Evolutionary conservation across 2,329 filamentous ascomycete genomes (phyloP).

Genomic region (Penicillium sp.): DNA sequence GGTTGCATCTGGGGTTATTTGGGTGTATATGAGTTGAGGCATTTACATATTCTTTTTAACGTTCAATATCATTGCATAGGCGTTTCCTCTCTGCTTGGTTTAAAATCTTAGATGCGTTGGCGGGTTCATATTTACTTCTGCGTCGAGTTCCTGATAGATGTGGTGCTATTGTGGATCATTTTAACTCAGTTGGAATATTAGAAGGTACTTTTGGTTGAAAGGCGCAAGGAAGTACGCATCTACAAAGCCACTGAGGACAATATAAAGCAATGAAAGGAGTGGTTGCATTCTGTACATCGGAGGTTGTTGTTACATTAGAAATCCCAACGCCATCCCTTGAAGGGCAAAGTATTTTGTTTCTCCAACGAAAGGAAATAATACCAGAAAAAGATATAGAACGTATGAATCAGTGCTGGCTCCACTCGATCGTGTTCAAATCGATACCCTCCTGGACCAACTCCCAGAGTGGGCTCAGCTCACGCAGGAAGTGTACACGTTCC

Average conservation of each 20-base stretch:
- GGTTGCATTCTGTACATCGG: conserved; percentile 26
- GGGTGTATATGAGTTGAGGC: not conserved
- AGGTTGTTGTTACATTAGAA: conserved; percentile 23
- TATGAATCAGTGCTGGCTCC: conserved; percentile 80
- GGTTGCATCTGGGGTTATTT: not conserved
- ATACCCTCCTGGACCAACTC: conserved; percentile 96
- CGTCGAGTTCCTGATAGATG: too few relatives aligned
- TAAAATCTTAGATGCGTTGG: too few relatives aligned
- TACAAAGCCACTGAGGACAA: too few relatives aligned
- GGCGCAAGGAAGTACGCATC: too few relatives aligned
- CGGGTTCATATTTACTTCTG: too few relatives aligned
- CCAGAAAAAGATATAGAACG: conserved; percentile 9
- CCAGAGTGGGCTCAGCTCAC: conserved; percentile 94
- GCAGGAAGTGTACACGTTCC: conserved; percentile 86
- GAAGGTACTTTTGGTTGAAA: not conserved
- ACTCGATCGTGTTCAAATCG: conserved; percentile 93
- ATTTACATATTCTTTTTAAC: not conserved
- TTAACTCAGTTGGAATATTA: too few relatives aligned
- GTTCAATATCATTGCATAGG: not conserved
- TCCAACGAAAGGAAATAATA: conserved; percentile 21
- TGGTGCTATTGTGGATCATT: too few relatives aligned
- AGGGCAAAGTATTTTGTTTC: conserved; percentile 12
- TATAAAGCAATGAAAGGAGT: conserved; percentile 11
- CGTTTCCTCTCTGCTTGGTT: not conserved
- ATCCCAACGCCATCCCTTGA: conserved; percentile 19